Evolutionary conservation across 305 asterid genomes (phyloP), one percentile per base, ranked within the genome.

Genomic region (Ruellia speciosa): DNA sequence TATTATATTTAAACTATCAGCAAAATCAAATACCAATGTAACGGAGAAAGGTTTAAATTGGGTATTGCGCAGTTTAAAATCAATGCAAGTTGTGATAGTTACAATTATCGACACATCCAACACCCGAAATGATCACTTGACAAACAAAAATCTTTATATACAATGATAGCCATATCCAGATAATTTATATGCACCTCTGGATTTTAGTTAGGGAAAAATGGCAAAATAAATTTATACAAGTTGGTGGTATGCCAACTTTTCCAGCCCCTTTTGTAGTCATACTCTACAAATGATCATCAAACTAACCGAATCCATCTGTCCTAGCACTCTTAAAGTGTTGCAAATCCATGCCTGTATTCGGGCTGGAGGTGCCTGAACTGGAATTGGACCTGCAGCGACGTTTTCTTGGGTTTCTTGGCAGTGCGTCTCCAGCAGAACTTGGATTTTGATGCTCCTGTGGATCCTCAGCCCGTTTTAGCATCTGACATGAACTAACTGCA

Each of bases 391-490:
- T 64, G 58, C 78, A 66, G n/a, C 72, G 66, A 39, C 80, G 86
- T 74, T 82, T 87, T 70, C 84, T 77, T 20, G 76, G 67, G 39
- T 71, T 75, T 70, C 68, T 75, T 13, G 66, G 58, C 52, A 64
- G 24, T 18, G 58, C 13, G 49, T 52, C 74, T 43, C 59, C 61
- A 19, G 70, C 8, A 47, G 12, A 52, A 43, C 24, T 56, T 28
- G 14, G 56, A 61, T 34, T 43, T 49, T 33, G 52, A 56, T 68
- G 73, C 62, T 57, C 58, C 5, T 31, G 59, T 45, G 56, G 58
- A 24, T 77, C 66, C 55, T 43, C 56, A 0, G 46, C 70, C 16
- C 66, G 65, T 58, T 76, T 75, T 49, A 57, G 73, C 65, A 33
- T 47, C 34, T 18, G 66, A 63, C n/a, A n/a, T n/a, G n/a, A n/a